phyloP scores from a whole-genome alignment of 129 eudicot genomes.

The Escallonia rubra region DNA sequence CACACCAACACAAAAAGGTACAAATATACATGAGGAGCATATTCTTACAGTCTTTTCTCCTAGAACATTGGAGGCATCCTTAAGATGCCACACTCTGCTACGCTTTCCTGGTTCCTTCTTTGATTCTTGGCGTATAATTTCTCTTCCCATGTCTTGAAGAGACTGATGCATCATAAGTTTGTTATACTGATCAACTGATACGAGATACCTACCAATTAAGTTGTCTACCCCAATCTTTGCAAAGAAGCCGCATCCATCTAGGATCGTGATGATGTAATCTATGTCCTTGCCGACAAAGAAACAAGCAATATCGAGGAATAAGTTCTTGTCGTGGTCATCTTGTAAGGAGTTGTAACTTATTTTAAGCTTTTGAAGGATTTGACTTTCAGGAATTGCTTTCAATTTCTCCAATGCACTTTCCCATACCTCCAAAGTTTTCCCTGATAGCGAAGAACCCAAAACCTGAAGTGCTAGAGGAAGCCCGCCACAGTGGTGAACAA shows the following conservation, averaged over 20 bases:
- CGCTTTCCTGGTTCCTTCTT: conserved; percentile 22
- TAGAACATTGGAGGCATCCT: neutral
- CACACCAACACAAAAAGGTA: too few relatives aligned
- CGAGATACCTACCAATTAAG: conserved; percentile 17
- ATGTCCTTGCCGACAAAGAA: conserved; percentile 20
- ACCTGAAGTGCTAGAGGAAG: conserved; percentile 9
- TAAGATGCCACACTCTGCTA: conserved; percentile 7
- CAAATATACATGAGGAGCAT: too few relatives aligned
- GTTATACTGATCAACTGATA: conserved; percentile 7
- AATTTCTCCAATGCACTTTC: neutral
- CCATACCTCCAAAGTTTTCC: neutral
- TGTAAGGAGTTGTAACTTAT: conserved; percentile 6
- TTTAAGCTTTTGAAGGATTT: neutral
- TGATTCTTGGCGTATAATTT: conserved; percentile 19
- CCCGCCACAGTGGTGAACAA: neutral
- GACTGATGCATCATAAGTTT: conserved; percentile 16
- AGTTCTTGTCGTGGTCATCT: neutral
- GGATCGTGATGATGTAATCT: conserved; percentile 4
- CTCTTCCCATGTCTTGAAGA: conserved; percentile 30
- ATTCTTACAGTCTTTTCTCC: conserved; percentile 2
- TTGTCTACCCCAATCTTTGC: conserved; percentile 11
- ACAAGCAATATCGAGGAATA: conserved; percentile 20
- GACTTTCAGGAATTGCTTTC: neutral
- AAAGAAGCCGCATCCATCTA: conserved; percentile 13
- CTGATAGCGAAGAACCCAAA: conserved; percentile 7